Percentiles rank a stretch among this genome's conserved stretches.
phyloP scores from a whole-genome alignment of 306 rosid genomes.

The Abrus pulchellus region DNA sequence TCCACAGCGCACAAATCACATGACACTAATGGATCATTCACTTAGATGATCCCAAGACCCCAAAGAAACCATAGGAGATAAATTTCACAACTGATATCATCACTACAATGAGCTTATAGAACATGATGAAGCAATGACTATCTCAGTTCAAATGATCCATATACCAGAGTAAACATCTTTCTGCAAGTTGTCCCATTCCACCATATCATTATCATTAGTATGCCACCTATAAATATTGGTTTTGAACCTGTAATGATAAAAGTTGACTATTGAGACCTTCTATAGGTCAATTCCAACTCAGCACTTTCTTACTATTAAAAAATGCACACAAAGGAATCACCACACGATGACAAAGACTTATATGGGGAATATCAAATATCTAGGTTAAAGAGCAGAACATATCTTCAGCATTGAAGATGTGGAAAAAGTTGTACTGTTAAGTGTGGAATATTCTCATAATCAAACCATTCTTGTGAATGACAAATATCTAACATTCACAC shows the following conservation, averaged over 20 bases:
- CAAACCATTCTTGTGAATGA: constrained; percentile 11
- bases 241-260: background rate
- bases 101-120: constrained; percentile 4
- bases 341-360: constrained; percentile 6
- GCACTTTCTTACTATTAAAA: constrained; percentile 19
- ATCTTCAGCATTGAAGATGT: constrained; percentile 36
- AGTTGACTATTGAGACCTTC: constrained; percentile 19
- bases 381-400: constrained; percentile 27
- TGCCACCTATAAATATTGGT: constrained; percentile 27
- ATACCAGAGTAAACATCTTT: constrained; percentile 13
- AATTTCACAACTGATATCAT: constrained; percentile 40
- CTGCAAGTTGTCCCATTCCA: constrained; percentile 41
- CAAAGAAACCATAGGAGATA: background rate
- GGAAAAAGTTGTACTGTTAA: background rate
- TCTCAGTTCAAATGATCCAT: constrained; percentile 26
- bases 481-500: constrained; percentile 19
- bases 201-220: constrained; percentile 15
- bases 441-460: constrained; percentile 3
- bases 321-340: constrained; percentile 13
- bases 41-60: constrained; percentile 36
- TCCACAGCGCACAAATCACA: constrained; percentile 28
- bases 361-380: constrained; percentile 18
- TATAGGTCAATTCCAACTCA: constrained; percentile 18
- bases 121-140: constrained; percentile 36
- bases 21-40: constrained; percentile 38